phyloP scores from a whole-genome alignment of 2,329 filamentous ascomycete genomes.

The Aspergillus sp. region DNA sequence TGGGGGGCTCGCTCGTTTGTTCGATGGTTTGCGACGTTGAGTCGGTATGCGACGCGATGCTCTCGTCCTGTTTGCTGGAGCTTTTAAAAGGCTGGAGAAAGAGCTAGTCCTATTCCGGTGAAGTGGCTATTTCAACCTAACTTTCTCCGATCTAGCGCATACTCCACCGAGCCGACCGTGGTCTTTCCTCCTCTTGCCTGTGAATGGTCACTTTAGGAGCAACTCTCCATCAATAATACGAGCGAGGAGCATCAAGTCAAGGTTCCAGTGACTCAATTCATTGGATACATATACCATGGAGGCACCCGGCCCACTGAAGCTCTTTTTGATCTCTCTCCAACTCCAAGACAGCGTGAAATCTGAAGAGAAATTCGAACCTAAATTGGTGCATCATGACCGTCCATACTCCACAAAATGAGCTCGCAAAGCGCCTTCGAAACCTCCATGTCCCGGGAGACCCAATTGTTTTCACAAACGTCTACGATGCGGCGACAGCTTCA shows the following conservation, averaged over 20 bases:
- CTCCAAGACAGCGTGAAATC: not conserved
- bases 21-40: not conserved
- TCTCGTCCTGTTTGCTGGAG: conserved; percentile 13
- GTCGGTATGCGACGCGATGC: conserved; percentile 17
- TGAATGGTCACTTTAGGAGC: conserved; percentile 24
- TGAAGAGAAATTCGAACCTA: not conserved
- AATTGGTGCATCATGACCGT: not conserved
- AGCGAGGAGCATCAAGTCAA: not conserved
- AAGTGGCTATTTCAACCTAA: not conserved
- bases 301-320: no score
- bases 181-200: not conserved
- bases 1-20: conserved; percentile 1
- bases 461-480: conserved; percentile 60
- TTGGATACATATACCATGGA: not conserved
- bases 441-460: conserved; percentile 59
- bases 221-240: conserved; percentile 10
- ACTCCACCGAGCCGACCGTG: not conserved
- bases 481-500: conserved; percentile 57
- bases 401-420: conserved; percentile 20
- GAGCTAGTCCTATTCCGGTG: conserved; percentile 19
- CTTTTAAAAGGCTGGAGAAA: conserved; percentile 22
- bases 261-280: conserved; percentile 11
- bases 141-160: not conserved
- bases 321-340: not conserved
- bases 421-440: conserved; percentile 40